phyloP scores from a whole-genome alignment of 2,329 filamentous ascomycete species.

The Trichoderma sp. region DNA sequence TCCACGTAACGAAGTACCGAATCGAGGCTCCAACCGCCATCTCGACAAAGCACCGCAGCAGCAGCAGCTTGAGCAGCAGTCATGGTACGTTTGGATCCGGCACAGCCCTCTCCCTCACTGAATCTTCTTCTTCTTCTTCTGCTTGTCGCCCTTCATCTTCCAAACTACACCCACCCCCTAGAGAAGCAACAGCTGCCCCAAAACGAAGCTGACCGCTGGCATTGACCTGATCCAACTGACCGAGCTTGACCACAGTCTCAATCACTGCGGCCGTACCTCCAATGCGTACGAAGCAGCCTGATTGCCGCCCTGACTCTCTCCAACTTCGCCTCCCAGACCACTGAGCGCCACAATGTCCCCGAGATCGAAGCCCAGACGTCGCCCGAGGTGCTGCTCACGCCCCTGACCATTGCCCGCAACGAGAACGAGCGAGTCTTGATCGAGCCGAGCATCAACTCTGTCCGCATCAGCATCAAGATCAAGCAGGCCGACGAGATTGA shows the following conservation, averaged over 20 bases:
- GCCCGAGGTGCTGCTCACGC: conserved; percentile 90
- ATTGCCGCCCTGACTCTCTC: conserved; percentile 85
- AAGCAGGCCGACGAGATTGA: conserved; percentile 99
- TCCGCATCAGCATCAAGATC: conserved; percentile 97
- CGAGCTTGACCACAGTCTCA: conserved; percentile 65
- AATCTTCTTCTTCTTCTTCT: neutral
- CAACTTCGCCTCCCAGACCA: conserved; percentile 96
- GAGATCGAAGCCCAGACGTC: conserved; percentile 93
- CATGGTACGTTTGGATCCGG: conserved; percentile 13
- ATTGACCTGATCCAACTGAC: neutral
- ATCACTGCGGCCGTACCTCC: conserved; percentile 94
- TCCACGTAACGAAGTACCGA: neutral
- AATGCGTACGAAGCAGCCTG: conserved; percentile 91
- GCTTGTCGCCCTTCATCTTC: neutral
- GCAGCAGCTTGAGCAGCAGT: conserved; percentile 20
- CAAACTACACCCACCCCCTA: neutral
- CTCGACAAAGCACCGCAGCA: conserved; percentile 15
- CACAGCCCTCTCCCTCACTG: neutral
- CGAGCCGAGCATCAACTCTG: conserved; percentile 94
- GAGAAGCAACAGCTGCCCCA: neutral
- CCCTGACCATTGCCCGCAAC: conserved; percentile 81
- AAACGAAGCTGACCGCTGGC: conserved; percentile 11
- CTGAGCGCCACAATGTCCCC: conserved; percentile 96
- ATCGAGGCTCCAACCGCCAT: neutral
- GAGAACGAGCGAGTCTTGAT: conserved; percentile 96